These are phyloP conservation scores for Auriscalpium vulgare DNA, from an alignment of 768 basidiomycete species.

Conservation along the genomic window DNA sequence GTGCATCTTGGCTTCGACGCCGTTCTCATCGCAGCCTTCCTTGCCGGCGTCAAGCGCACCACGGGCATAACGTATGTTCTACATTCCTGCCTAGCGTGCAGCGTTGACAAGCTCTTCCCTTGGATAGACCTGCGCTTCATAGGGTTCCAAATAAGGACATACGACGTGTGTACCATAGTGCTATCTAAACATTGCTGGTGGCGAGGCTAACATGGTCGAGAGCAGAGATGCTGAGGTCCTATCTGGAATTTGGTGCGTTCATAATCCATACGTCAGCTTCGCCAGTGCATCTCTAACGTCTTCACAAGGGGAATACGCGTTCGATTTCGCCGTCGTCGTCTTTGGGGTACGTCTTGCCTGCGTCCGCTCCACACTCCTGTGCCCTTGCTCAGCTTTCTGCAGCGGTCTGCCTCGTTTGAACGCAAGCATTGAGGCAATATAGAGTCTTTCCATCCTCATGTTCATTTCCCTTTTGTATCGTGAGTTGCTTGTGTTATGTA, in stretches of 20 bases:
- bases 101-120: no score
- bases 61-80: conserved; percentile 76
- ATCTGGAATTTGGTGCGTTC: conserved; percentile 69
- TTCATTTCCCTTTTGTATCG: neutral
- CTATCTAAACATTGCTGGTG: neutral
- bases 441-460: neutral
- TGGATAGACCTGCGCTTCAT: conserved; percentile 56
- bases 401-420: conserved; percentile 75
- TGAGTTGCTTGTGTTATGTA: neutral
- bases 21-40: conserved; percentile 67
- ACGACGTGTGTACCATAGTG: conserved; percentile 50
- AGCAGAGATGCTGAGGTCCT: conserved; percentile 63
- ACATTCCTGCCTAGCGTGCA: no score
- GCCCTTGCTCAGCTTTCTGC: conserved; percentile 9
- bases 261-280: neutral
- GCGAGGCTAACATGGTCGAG: neutral
- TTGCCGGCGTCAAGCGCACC: conserved; percentile 78
- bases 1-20: conserved; percentile 74
- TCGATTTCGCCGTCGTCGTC: conserved; percentile 81
- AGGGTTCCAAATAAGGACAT: conserved; percentile 85
- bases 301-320: conserved; percentile 69
- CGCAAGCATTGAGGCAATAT: conserved; percentile 28
- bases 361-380: conserved; percentile 1
- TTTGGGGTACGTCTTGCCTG: conserved; percentile 52
- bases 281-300: conserved; percentile 7